These are phyloP conservation scores for Thermochaetoides thermophila DNA, from an alignment of 495 filamentous ascomycete genomes.

Conservation along the genomic window DNA sequence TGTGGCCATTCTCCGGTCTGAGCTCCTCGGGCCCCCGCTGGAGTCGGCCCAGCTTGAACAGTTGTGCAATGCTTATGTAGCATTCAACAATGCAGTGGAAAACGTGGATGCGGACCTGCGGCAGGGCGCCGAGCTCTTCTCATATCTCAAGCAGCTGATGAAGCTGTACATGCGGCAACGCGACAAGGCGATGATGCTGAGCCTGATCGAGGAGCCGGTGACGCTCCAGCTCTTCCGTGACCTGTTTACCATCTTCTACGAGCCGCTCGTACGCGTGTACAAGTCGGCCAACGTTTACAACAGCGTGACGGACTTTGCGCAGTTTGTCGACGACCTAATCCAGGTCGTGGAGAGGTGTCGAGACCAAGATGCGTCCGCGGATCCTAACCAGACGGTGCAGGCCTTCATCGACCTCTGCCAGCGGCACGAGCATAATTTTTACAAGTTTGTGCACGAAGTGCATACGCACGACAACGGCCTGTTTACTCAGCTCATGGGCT, in stretches of 20 bases:
- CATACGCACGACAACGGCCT: conserved; percentile 96
- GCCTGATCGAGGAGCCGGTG: conserved; percentile 86
- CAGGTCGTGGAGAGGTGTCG: conserved; percentile 76
- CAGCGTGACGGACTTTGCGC: conserved; percentile 87
- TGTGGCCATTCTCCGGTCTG: conserved; percentile 65
- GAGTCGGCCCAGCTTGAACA: conserved; percentile 58
- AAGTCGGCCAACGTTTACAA: conserved; percentile 98
- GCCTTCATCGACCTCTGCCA: conserved; percentile 95
- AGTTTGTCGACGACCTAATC: conserved; percentile 86
- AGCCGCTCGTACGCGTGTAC: conserved; percentile 89
- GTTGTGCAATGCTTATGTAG: conserved; percentile 89
- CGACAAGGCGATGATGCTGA: conserved; percentile 95
- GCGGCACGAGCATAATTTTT: conserved; percentile 89
- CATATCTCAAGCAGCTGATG: conserved; percentile 83
- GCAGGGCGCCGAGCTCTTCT: conserved; percentile 78
- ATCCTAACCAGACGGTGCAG: conserved; percentile 98
- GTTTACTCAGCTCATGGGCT: conserved; percentile 88
- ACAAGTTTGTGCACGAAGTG: conserved; percentile 97
- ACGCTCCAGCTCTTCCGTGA: conserved; percentile 89
- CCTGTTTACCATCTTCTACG: conserved; percentile 97
- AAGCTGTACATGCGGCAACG: conserved; percentile 84
- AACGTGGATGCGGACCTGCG: conserved; percentile 80
- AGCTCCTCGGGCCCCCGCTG: conserved; percentile 54
- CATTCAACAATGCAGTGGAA: conserved; percentile 88
- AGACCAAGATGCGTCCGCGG: conserved; percentile 78